Evolutionary conservation across 306 rosid species (phyloP).

Genomic region (Cucurbita maxima): DNA sequence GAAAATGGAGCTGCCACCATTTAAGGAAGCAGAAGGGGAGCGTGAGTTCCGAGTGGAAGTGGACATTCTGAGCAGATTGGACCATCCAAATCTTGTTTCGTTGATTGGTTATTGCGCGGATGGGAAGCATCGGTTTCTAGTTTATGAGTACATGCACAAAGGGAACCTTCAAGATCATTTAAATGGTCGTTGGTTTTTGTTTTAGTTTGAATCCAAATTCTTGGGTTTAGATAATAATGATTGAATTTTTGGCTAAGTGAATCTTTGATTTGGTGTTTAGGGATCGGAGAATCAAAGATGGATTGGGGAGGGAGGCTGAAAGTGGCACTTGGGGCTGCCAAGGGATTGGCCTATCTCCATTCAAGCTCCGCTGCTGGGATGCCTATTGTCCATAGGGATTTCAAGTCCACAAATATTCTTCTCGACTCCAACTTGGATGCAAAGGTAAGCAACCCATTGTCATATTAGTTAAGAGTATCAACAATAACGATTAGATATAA

Average conservation of each 20-base stretch:
- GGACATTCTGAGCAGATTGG: constrained; percentile 84
- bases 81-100: constrained; percentile 84
- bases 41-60: constrained; percentile 86
- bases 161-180: constrained; percentile 91
- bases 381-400: constrained; percentile 87
- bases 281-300: constrained; percentile 53
- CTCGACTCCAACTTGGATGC: constrained; percentile 60
- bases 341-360: constrained; percentile 82
- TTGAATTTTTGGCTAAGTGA: too few relatives aligned
- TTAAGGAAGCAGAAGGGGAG: constrained; percentile 78
- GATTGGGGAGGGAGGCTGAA: constrained; percentile 70
- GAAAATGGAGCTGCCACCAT: constrained; percentile 79
- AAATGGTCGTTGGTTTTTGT: constrained; percentile 24
- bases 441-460: constrained; percentile 26
- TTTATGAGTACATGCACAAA: constrained; percentile 70
- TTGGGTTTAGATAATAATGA: too few relatives aligned
- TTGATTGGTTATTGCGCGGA: constrained; percentile 93
- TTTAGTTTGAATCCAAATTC: too few relatives aligned
- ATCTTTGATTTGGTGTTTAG: background rate
- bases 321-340: constrained; percentile 89
- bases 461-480: background rate
- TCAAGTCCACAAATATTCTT: constrained; percentile 83
- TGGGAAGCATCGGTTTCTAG: constrained; percentile 83
- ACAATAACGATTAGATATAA: too few relatives aligned
- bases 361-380: constrained; percentile 58